Percentiles rank a stretch among this genome's conserved stretches.
Evolutionary conservation across 495 filamentous ascomycete genomes (phyloP).

Genomic region (Penicillium bovifimosum): DNA sequence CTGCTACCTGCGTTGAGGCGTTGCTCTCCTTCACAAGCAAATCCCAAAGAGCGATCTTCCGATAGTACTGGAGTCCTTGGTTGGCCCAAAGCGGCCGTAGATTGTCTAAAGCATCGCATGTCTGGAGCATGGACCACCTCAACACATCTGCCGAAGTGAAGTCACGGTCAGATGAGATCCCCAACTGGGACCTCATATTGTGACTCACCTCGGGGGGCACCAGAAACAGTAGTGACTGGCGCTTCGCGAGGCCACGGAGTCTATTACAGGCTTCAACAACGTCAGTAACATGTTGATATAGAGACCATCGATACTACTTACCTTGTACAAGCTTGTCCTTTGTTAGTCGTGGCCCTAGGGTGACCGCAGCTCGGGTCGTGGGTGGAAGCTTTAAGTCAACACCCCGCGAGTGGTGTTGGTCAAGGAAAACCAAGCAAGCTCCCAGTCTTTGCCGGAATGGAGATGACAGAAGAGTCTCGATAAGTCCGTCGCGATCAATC

Average conservation of each 20-base stretch:
- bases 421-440: no score
- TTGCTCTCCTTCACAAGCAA: neutral
- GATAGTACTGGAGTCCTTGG: slow-evolving; percentile 9
- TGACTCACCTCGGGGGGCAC: slow-evolving; percentile 42
- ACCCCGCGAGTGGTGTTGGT: no score
- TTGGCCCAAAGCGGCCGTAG: slow-evolving; percentile 8
- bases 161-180: neutral
- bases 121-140: slow-evolving; percentile 8
- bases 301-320: slow-evolving; percentile 21
- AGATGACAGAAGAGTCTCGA: no score
- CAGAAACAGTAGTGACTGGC: slow-evolving; percentile 53
- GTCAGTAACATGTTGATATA: neutral
- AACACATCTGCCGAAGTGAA: slow-evolving; percentile 6
- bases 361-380: slow-evolving; percentile 53
- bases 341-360: slow-evolving; percentile 55
- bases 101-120: slow-evolving; percentile 6
- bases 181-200: neutral
- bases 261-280: slow-evolving; percentile 49
- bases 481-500: no score
- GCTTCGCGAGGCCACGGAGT: slow-evolving; percentile 52
- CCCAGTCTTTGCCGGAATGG: no score
- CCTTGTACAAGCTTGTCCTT: slow-evolving; percentile 70
- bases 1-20: neutral
- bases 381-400: no score
- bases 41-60: neutral